Evolutionary conservation across 768 basidiomycete genomes (phyloP), one percentile per base, ranked within the genome.

Genomic region (Collybia mongolica): DNA sequence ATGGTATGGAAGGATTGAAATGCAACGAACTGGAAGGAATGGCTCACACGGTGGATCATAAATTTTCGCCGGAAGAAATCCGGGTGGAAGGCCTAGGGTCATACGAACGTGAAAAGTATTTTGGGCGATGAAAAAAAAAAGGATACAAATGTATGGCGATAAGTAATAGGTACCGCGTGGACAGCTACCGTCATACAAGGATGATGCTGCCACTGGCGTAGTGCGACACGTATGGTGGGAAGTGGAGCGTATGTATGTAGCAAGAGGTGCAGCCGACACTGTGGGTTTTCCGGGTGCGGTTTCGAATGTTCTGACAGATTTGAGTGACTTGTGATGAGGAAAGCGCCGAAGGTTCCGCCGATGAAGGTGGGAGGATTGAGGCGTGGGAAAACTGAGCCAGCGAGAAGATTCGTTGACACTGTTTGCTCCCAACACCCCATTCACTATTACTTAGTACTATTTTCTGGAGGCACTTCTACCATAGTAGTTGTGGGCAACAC

Each of bases 381-480:
- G 65, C 70, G 69, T 69, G 71, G 69, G 70, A 71, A 70, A 49
- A 49, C 51, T 40, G 38, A 53, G 65, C 62, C 63, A 67, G 66
- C 65, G 57, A 62, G 57, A 58, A 59, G 57, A 56, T 52, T 61
- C 53, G 63, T 56, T 53, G 58, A 60, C 4, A 26, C 56, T 55
- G 62, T 60, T 67, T 72, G 63, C 67, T 69, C 65, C 61, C 41
- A 70, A 68, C 69, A 73, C 68, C 67, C 72, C 70, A 56, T 68
- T 65, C 61, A 67, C 71, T 72, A 73, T 72, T 77, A 74, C 74
- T 75, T 75, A 75, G 76, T 75, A 71, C 71, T 77, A 76, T 77
- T 73, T 73, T 73, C 74, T 71, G 73, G 75, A 71, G 72, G 70
- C 69, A 66, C 58, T 53, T 66, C 72, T 76, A 77, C 74, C 68